phyloP scores from a whole-genome alignment of 2,329 filamentous ascomycete genomes.

The Neoscytalidium dimidiatum region DNA sequence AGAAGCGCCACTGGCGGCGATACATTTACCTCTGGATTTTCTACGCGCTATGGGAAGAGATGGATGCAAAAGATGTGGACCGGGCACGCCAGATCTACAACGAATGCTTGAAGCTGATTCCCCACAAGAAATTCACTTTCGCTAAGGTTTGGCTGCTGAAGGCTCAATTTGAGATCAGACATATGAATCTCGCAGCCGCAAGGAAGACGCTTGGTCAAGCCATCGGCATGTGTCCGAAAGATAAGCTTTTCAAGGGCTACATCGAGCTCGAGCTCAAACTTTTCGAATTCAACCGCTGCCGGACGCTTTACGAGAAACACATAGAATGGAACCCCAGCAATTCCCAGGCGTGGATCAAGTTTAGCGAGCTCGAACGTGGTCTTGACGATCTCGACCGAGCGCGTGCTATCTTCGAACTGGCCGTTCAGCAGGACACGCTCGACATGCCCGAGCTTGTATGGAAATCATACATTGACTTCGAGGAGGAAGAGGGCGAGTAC shows the following conservation, averaged over 20 bases:
- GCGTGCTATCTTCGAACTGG: slow-evolving; percentile 89
- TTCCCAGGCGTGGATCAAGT: slow-evolving; percentile 93
- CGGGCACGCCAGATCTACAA: slow-evolving; percentile 88
- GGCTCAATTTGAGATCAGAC: slow-evolving; percentile 89
- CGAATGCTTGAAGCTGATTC: slow-evolving; percentile 82
- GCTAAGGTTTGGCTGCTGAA: slow-evolving; percentile 95
- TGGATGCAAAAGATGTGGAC: slow-evolving; percentile 74
- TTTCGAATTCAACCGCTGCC: slow-evolving; percentile 90
- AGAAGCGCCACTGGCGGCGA: slow-evolving; percentile 94
- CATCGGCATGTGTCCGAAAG: slow-evolving; percentile 93
- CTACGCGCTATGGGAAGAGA: slow-evolving; percentile 94
- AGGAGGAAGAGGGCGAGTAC: slow-evolving; percentile 93
- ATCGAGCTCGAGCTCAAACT: slow-evolving; percentile 90
- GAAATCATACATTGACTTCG: slow-evolving; percentile 99
- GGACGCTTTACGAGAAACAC: slow-evolving; percentile 90
- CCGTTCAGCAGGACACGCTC: slow-evolving; percentile 75
- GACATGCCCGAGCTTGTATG: slow-evolving; percentile 98
- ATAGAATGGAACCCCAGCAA: slow-evolving; percentile 90
- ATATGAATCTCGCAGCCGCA: slow-evolving; percentile 75
- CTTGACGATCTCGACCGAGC: slow-evolving; percentile 87
- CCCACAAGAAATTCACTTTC: slow-evolving; percentile 96
- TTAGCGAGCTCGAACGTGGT: slow-evolving; percentile 88
- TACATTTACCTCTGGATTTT: slow-evolving; percentile 99
- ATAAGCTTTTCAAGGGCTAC: slow-evolving; percentile 92
- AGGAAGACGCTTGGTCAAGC: slow-evolving; percentile 87